Evolutionary conservation across 148 eudicot species (phyloP).

Genomic region (Diospyros kaki): DNA sequence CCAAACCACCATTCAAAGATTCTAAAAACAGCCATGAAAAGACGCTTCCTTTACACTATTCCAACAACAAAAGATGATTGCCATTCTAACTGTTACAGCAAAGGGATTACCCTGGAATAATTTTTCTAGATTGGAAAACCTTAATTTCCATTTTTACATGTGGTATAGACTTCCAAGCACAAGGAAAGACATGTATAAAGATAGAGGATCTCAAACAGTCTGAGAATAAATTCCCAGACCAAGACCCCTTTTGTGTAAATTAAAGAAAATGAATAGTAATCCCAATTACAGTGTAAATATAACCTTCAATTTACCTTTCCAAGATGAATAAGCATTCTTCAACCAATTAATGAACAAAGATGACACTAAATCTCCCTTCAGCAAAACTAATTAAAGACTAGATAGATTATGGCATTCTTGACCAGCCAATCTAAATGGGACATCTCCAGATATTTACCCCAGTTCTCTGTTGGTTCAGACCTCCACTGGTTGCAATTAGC

Average conservation of each 20-base stretch:
- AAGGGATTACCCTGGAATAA: background rate
- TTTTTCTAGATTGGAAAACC: background rate
- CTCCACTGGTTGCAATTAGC: constrained; percentile 89
- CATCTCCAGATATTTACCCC: constrained; percentile 51
- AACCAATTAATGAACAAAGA: background rate
- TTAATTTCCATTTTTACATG: background rate
- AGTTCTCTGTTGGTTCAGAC: constrained; percentile 95
- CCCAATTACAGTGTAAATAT: background rate
- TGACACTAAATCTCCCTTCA: background rate
- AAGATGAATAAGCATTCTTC: background rate
- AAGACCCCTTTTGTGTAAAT: background rate
- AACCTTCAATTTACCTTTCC: background rate
- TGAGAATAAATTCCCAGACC: background rate
- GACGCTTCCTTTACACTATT: too few relatives aligned
- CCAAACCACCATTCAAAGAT: background rate
- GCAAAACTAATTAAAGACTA: background rate
- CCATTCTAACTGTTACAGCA: background rate
- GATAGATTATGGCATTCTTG: background rate
- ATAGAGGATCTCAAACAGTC: background rate
- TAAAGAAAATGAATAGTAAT: background rate
- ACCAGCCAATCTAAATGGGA: background rate
- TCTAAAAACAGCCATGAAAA: too few relatives aligned
- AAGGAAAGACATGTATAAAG: background rate
- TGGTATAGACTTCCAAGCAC: background rate
- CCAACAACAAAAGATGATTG: background rate